phyloP scores from a whole-genome alignment of 1,284 basidiomycete genomes.

The Takashimella koratensis region DNA sequence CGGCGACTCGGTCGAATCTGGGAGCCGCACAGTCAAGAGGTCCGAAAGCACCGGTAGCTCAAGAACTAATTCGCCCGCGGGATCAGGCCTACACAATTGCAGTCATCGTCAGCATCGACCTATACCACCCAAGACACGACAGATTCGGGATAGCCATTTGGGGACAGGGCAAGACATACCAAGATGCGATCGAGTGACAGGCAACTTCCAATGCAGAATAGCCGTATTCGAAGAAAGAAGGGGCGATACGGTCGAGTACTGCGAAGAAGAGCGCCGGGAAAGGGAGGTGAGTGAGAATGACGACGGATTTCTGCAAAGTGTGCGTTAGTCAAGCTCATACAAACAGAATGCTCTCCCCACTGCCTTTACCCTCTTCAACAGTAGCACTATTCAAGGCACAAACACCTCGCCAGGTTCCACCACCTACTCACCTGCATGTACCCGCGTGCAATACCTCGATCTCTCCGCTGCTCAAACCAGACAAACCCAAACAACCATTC shows the following conservation, averaged over 20 bases:
- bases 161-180: conserved; percentile 68
- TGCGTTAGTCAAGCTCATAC: no score
- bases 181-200: conserved; percentile 77
- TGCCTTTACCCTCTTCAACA: no score
- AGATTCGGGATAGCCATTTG: no score
- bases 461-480: conserved; percentile 70
- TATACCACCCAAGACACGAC: no score
- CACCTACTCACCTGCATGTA: conserved; percentile 80
- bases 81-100: conserved; percentile 59
- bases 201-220: conserved; percentile 77
- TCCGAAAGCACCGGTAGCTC: conserved; percentile 78
- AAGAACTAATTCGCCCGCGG: conserved; percentile 58
- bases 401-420: no score
- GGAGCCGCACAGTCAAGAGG: conserved; percentile 68
- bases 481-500: conserved; percentile 72
- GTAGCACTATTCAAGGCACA: no score
- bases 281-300: conserved; percentile 76
- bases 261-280: conserved; percentile 78
- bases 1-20: conserved; percentile 64
- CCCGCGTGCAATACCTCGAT: conserved; percentile 68
- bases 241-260: conserved; percentile 67
- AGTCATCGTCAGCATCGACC: background rate
- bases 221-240: conserved; percentile 69
- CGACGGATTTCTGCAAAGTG: conserved; percentile 72
- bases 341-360: no score